Percentiles rank a stretch among this genome's conserved stretches.
Evolutionary conservation across 768 basidiomycete genomes (phyloP).

Genomic region (Suillus subalutaceus): DNA sequence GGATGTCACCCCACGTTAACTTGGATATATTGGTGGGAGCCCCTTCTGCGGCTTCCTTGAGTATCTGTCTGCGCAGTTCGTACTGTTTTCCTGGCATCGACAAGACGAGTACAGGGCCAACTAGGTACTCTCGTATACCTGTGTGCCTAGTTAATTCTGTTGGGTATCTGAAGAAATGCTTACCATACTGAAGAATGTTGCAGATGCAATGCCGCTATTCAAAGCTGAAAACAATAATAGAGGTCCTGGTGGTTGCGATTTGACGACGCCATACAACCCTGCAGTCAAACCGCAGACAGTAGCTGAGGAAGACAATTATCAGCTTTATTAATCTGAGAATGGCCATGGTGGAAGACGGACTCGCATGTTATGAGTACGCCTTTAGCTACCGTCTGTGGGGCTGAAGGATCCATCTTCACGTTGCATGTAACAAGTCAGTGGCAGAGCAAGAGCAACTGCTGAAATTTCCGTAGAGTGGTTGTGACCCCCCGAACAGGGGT

Average conservation of each 20-base stretch:
- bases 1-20: constrained; percentile 54
- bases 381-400: constrained; percentile 48
- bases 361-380: constrained; percentile 76
- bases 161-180: not conserved
- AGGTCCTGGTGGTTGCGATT: constrained; percentile 48
- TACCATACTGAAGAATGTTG: constrained; percentile 77
- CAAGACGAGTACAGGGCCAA: constrained; percentile 62
- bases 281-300: constrained; percentile 51
- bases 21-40: constrained; percentile 17
- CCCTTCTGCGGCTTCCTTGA: constrained; percentile 26
- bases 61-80: constrained; percentile 39
- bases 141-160: constrained; percentile 10
- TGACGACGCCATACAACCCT: constrained; percentile 49
- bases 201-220: constrained; percentile 72
- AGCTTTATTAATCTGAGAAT: constrained; percentile 21
- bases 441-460: not conserved
- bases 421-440: not conserved
- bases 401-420: constrained; percentile 32
- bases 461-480: not conserved
- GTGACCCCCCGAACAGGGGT: constrained; percentile 11
- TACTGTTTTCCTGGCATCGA: constrained; percentile 52
- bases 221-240: constrained; percentile 63
- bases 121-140: constrained; percentile 79
- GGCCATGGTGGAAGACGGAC: constrained; percentile 57
- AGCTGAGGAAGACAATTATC: constrained; percentile 47